These are phyloP conservation scores for Ceratorhiza oryzae-sativae DNA, from an alignment of 1,284 basidiomycete genomes.

Conservation along the genomic window DNA sequence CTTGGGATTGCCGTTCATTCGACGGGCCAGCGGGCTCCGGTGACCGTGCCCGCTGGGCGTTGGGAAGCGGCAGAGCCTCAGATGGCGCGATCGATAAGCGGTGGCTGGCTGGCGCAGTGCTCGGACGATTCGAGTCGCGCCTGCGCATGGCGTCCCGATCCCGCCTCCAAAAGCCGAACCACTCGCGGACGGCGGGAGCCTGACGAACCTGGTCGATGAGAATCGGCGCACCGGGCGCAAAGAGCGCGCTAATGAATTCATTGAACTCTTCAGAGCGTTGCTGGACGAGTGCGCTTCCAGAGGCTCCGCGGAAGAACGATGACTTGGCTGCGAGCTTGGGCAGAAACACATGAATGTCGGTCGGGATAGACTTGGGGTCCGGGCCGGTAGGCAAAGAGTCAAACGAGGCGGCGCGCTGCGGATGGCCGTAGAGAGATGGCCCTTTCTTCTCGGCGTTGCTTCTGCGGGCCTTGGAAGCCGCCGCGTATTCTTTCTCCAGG, in stretches of 20 bases:
- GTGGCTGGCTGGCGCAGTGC: slow-evolving; percentile 1
- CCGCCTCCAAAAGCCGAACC: slow-evolving; percentile 44
- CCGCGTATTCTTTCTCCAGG: slow-evolving; percentile 41
- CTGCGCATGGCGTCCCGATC: slow-evolving; percentile 41
- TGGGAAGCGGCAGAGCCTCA: slow-evolving; percentile 26
- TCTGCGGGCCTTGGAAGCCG: slow-evolving; percentile 40
- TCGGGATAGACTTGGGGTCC: slow-evolving; percentile 39
- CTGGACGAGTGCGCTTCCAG: slow-evolving; percentile 37
- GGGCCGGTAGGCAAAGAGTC: slow-evolving; percentile 44
- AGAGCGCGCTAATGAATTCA: slow-evolving; percentile 41
- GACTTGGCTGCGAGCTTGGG: slow-evolving; percentile 42
- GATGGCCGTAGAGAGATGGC: slow-evolving; percentile 10
- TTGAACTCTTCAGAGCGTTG: slow-evolving; percentile 43
- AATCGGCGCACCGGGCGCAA: slow-evolving; percentile 34
- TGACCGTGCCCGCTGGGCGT: not conserved
- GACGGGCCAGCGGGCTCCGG: not conserved
- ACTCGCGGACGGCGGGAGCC: slow-evolving; percentile 40
- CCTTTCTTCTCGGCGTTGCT: slow-evolving; percentile 23
- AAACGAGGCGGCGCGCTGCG: slow-evolving; percentile 41
- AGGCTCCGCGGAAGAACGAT: slow-evolving; percentile 41
- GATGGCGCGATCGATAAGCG: slow-evolving; percentile 26
- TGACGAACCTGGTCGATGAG: slow-evolving; percentile 41
- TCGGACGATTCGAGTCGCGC: slow-evolving; percentile 33
- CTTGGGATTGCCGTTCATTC: slow-evolving; percentile 5
- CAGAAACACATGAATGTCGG: slow-evolving; percentile 40